Evolutionary conservation across 345 rosid species (phyloP), one percentile per base, ranked within the genome.

Genomic region (Salix koriyanagi): DNA sequence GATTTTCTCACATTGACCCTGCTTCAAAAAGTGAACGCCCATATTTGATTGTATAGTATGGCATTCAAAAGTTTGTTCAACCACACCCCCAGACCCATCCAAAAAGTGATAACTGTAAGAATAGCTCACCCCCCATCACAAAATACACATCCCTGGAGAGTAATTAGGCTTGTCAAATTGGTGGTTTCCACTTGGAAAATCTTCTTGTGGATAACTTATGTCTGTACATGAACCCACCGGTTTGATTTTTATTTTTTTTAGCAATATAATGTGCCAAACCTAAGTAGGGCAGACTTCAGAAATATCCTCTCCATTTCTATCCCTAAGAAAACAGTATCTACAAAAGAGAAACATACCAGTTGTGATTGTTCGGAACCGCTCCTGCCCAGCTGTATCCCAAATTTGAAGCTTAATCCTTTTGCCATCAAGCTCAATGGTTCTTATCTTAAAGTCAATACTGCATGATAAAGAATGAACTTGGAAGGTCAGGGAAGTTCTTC

Each of bases 301-400:
- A 67, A 60, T 34, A 67, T 21, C 34, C 54, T 44, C 18, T 69
- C 32, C 50, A 8, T 60, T 15, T 28, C 41, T 23, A 21, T 67
- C 25, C 69, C n/a, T 58, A 41, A 69, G 65, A 75, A 46, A 62
- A 13, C 19, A 66, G 41, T 19, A 32, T 11, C 9, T 16, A 56
- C 25, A 76, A 61, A 69, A 41, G 73, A 25, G 39, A 30, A 75
- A 32, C 18, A 71, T 54, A 95, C 99, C 99, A 52, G 97, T 93
- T 79, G 97, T 95, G 81, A 95, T 95, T 64, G 97, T 92, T 82
- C 97, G 91, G 68, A 92, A 90, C 15, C 97, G 88, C 82, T 92
- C 97, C 84, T 92, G 97, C 77, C 98, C 98, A 78, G 98, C 98
- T 0, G 87, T 95, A 74, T 93, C 99, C 99, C 99, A 95, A 25